Conservation (phyloP, 371 early-diverging fungal genomes). For the Syncephalis plumigaleata region DNA sequence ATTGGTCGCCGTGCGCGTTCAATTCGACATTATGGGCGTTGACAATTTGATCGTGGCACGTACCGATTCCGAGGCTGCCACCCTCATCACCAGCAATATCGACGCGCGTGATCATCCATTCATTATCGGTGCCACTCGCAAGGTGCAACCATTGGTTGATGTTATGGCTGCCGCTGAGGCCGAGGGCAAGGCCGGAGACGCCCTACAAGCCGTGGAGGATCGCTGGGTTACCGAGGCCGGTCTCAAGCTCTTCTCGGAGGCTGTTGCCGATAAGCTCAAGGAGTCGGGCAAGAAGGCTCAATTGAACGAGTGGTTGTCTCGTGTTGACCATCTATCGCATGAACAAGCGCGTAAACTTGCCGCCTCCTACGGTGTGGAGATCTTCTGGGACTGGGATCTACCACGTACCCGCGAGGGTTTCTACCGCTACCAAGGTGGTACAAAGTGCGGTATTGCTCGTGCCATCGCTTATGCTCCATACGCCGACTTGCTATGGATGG, state of each 20-base stretch:
- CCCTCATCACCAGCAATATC: constrained; percentile 87
- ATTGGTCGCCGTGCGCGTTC: constrained; percentile 80
- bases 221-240: constrained; percentile 76
- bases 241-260: constrained; percentile 66
- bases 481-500: constrained; percentile 96
- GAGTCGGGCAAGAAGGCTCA: constrained; percentile 17
- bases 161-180: constrained; percentile 67
- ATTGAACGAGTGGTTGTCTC: constrained; percentile 7
- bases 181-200: constrained; percentile 53
- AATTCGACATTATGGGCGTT: constrained; percentile 92
- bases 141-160: constrained; percentile 46
- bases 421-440: constrained; percentile 92
- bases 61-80: constrained; percentile 96
- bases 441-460: constrained; percentile 76
- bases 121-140: constrained; percentile 75
- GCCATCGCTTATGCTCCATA: constrained; percentile 82
- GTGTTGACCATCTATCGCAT: constrained; percentile 52
- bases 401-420: constrained; percentile 90
- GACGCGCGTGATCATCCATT: constrained; percentile 94
- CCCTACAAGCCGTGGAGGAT: constrained; percentile 70
- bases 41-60: constrained; percentile 89
- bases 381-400: constrained; percentile 84
- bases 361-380: constrained; percentile 57
- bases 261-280: constrained; percentile 63
- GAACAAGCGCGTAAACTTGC: constrained; percentile 68